These are phyloP conservation scores for Thermomucor indicae-seudaticae DNA, from an alignment of 371 early-diverging fungal species.

Conservation along the genomic window DNA sequence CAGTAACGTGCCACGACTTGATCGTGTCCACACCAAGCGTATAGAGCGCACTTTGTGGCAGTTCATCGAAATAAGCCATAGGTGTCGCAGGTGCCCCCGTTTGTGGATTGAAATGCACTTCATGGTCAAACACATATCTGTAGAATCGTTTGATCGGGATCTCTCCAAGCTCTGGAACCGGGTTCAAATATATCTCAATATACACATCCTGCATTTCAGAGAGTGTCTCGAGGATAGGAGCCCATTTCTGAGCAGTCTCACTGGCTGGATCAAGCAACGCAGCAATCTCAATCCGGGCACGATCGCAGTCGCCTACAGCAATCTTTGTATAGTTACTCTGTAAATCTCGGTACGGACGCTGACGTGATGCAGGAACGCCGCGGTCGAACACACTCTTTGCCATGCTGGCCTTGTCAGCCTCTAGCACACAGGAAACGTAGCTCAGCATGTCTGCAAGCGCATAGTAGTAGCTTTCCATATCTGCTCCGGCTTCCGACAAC, in stretches of 20 bases:
- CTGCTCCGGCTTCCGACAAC: neutral
- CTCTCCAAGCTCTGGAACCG: constrained; percentile 42
- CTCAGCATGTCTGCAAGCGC: constrained; percentile 18
- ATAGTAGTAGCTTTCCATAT: too few relatives aligned
- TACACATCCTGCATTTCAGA: constrained; percentile 55
- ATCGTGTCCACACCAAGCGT: constrained; percentile 86
- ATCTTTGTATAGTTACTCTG: constrained; percentile 19
- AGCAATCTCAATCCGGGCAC: constrained; percentile 54
- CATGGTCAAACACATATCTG: constrained; percentile 73
- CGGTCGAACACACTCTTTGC: constrained; percentile 11
- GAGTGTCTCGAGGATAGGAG: constrained; percentile 61
- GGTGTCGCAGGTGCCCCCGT: constrained; percentile 38
- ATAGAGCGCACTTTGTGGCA: constrained; percentile 76
- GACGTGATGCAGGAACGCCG: constrained; percentile 13
- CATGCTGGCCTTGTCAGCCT: constrained; percentile 19
- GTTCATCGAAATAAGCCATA: constrained; percentile 61
- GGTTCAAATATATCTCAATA: constrained; percentile 62
- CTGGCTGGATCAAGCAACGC: constrained; percentile 75
- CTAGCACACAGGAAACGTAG: constrained; percentile 19
- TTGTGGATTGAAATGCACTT: constrained; percentile 55
- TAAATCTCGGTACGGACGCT: constrained; percentile 19
- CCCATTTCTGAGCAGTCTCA: constrained; percentile 74
- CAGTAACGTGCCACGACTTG: constrained; percentile 85
- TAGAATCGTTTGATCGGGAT: constrained; percentile 85
- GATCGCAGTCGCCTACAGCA: constrained; percentile 26